These are phyloP conservation scores for Azolla pinnata DNA, from an alignment of 75 land plant genomes.

Conservation along the genomic window DNA sequence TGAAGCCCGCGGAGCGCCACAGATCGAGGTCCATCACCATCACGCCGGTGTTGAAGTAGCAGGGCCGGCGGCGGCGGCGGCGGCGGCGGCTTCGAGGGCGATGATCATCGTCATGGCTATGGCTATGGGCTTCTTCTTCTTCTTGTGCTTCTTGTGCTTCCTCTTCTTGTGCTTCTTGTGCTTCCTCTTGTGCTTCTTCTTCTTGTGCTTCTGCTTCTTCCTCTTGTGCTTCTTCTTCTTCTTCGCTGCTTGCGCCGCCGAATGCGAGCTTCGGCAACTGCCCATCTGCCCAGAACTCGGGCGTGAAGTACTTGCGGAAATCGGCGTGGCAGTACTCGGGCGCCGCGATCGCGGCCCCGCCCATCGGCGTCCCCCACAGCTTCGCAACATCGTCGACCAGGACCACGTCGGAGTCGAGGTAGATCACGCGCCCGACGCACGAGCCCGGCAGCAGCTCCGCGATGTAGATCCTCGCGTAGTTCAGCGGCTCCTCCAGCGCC, in stretches of 20 bases:
- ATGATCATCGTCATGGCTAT: no score
- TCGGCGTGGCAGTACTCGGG: constrained; percentile 40
- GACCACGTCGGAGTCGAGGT: constrained; percentile 48
- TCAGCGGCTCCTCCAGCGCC: constrained; percentile 29
- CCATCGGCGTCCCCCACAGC: constrained; percentile 47
- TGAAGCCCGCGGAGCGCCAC: constrained; percentile 23
- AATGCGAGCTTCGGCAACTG: constrained; percentile 18
- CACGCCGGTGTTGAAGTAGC: constrained; percentile 40
- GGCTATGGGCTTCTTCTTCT: no score
- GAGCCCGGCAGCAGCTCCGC: constrained; percentile 20
- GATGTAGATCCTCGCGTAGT: constrained; percentile 28
- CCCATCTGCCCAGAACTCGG: constrained; percentile 37
- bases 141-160: no score
- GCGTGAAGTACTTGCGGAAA: constrained; percentile 38
- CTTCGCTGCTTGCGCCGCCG: no score
- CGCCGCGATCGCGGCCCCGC: constrained; percentile 30
- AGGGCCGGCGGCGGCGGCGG: constrained; percentile 34
- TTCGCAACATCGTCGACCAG: constrained; percentile 44
- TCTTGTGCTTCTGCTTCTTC: no score
- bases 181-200: no score
- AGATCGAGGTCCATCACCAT: constrained; percentile 36
- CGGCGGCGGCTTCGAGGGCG: no score
- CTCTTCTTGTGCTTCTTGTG: no score
- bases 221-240: no score
- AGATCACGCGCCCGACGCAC: constrained; percentile 41